Evolutionary conservation across 768 basidiomycete genomes (phyloP).

Genomic region (Macrocybe gigantea): DNA sequence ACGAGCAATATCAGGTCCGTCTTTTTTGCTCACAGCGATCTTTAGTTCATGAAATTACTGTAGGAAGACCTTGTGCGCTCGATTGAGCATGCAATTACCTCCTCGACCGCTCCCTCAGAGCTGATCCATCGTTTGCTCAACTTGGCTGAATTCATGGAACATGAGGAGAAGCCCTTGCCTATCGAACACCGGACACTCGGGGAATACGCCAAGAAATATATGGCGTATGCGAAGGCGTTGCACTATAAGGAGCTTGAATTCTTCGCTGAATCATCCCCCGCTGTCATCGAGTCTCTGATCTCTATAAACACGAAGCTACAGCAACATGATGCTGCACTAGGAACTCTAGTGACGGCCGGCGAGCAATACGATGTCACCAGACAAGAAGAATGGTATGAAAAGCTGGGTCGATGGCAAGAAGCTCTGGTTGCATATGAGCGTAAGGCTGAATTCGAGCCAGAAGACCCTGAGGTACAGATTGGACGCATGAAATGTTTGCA

Average conservation of each 20-base stretch:
- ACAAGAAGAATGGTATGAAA: slow-evolving; percentile 98
- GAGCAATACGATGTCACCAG: slow-evolving; percentile 87
- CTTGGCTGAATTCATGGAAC: slow-evolving; percentile 98
- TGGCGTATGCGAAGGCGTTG: slow-evolving; percentile 94
- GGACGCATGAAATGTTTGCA: slow-evolving; percentile 96
- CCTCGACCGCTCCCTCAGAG: slow-evolving; percentile 74
- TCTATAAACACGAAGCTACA: slow-evolving; percentile 95
- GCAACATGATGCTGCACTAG: slow-evolving; percentile 97
- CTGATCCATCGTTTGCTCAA: slow-evolving; percentile 88
- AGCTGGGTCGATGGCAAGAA: slow-evolving; percentile 94
- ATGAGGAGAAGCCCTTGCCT: slow-evolving; percentile 92
- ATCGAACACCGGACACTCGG: slow-evolving; percentile 93
- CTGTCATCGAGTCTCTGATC: slow-evolving; percentile 91
- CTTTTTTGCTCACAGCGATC: background rate
- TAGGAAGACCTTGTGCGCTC: slow-evolving; percentile 94
- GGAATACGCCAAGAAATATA: slow-evolving; percentile 87
- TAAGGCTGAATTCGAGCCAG: slow-evolving; percentile 70
- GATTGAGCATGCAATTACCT: slow-evolving; percentile 81
- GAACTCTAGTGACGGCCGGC: slow-evolving; percentile 84
- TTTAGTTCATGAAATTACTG: slow-evolving; percentile 7
- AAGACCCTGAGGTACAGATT: slow-evolving; percentile 69
- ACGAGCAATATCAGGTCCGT: slow-evolving; percentile 89
- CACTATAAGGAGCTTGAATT: slow-evolving; percentile 99
- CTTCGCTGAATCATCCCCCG: slow-evolving; percentile 85
- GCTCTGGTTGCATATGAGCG: slow-evolving; percentile 83